Evolutionary conservation across 495 filamentous ascomycete genomes (phyloP), one percentile per base, ranked within the genome.

Genomic region (Penicillium flavigenum): DNA sequence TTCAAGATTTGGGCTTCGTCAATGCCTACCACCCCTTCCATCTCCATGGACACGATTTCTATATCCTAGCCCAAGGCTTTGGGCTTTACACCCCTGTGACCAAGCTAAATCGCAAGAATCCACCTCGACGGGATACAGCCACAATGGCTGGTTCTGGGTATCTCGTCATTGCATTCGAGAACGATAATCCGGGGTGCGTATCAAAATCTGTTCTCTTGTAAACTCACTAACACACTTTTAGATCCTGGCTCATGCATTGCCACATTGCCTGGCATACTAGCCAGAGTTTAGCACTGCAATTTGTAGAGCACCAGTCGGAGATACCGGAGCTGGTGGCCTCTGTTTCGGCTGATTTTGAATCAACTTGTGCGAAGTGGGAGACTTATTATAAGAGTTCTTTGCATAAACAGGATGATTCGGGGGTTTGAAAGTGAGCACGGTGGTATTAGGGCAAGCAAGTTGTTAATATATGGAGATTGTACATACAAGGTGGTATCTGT

Each of bases 81-180:
- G 12, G 43, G 6, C 5, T n/a, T 12, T 27, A 46, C 7, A 46
- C 43, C 24, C 22, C 42, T 26, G 7, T 9, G 10, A 26, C 1
- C 22, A 46, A 26, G 24, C 8, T 24, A 12, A 27, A 46, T 4
- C 43, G 12, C 43, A 31, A 7, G 51, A 64, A 72, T 27, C 69
- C 67, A 4, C 43, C 47, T 31, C 62, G 69, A 24, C 54, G 67
- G 17, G 63, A 66, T 42, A 63, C 59, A 10, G 57, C 57, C 7
- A 45, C 56, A 44, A 29, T 57, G 10, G 47, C 45, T 7, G 26
- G 24, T 3, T 32, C 19, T 26, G 60, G 51, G 4, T 46, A 58
- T 29, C 36, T 56, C 12, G 49, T 79, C 7, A 65, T 86, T 3
- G 83, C 71, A 16, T 84, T 84, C 61, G 67, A 79, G 69, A 76